Conservation (phyloP, 345 rosid genomes). For the Raphanus raphanistrum region DNA sequence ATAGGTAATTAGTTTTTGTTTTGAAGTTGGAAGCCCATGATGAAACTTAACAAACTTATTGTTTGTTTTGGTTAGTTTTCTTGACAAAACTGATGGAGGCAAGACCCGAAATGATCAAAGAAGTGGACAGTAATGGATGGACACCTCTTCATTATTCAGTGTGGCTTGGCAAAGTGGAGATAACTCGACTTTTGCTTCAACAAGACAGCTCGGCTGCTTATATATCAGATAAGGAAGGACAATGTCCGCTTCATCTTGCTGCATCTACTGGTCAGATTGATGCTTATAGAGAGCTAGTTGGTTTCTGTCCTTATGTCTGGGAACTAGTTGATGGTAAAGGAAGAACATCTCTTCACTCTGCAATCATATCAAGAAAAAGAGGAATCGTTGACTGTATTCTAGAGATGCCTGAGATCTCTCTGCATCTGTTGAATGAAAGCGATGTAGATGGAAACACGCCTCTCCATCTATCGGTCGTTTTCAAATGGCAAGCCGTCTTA, state of each 20-base stretch:
- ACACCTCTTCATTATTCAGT: slow-evolving; percentile 33
- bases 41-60: too few relatives aligned
- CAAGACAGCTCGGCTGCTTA: slow-evolving; percentile 28
- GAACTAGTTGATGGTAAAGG: slow-evolving; percentile 31
- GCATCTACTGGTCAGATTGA: slow-evolving; percentile 8
- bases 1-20: too few relatives aligned
- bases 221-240: slow-evolving; percentile 25
- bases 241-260: slow-evolving; percentile 32
- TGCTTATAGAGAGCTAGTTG: slow-evolving; percentile 20
- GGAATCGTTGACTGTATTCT: slow-evolving; percentile 29
- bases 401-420: not conserved
- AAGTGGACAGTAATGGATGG: slow-evolving; percentile 25
- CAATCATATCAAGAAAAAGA: slow-evolving; percentile 31
- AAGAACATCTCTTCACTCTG: slow-evolving; percentile 40
- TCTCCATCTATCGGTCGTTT: slow-evolving; percentile 42
- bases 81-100: slow-evolving; percentile 2
- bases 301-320: slow-evolving; percentile 25
- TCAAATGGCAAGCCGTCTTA: slow-evolving; percentile 16
- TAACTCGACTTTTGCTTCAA: slow-evolving; percentile 18
- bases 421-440: slow-evolving; percentile 33
- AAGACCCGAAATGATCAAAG: slow-evolving; percentile 25
- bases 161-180: slow-evolving; percentile 10
- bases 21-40: too few relatives aligned
- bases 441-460: slow-evolving; percentile 49
- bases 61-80: slow-evolving; percentile 18